These are phyloP conservation scores for Hypomyces rosellus DNA, from an alignment of 2,329 filamentous ascomycete genomes.

Conservation along the genomic window DNA sequence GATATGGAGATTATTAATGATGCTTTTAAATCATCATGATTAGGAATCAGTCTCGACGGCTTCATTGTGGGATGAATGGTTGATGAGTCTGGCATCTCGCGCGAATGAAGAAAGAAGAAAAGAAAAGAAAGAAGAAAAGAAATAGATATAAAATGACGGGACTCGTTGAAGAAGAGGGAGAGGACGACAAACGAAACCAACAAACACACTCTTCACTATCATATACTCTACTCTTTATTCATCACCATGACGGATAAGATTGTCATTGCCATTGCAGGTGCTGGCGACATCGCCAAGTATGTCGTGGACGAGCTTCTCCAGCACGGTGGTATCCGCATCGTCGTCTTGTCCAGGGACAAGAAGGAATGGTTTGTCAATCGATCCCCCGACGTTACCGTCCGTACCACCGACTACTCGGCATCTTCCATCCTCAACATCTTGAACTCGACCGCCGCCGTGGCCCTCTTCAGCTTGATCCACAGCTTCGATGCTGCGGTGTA, in stretches of 20 bases:
- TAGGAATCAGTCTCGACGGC: not conserved
- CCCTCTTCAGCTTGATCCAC: not conserved
- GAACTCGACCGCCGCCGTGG: not conserved
- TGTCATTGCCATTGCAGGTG: not conserved
- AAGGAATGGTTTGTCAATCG: slow-evolving; percentile 1
- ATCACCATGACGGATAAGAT: not conserved
- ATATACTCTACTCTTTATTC: no score
- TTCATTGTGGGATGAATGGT: no score
- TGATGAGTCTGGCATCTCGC: no score
- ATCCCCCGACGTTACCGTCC: slow-evolving; percentile 1
- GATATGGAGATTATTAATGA: not conserved
- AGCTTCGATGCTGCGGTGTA: not conserved
- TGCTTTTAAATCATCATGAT: slow-evolving; percentile 2
- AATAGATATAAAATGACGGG: no score
- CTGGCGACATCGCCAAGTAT: slow-evolving; percentile 3
- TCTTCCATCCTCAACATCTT: not conserved
- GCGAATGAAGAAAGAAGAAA: no score
- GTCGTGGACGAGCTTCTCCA: not conserved
- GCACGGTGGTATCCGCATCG: slow-evolving; percentile 10
- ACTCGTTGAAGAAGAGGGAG: no score
- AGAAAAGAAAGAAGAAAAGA: no score
- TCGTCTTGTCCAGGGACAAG: not conserved
- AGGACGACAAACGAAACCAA: no score
- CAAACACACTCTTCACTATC: no score
- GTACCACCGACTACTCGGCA: not conserved